Conservation (phyloP, 2,329 filamentous ascomycete species). For the Phaeosphaeriaceae sp. region DNA sequence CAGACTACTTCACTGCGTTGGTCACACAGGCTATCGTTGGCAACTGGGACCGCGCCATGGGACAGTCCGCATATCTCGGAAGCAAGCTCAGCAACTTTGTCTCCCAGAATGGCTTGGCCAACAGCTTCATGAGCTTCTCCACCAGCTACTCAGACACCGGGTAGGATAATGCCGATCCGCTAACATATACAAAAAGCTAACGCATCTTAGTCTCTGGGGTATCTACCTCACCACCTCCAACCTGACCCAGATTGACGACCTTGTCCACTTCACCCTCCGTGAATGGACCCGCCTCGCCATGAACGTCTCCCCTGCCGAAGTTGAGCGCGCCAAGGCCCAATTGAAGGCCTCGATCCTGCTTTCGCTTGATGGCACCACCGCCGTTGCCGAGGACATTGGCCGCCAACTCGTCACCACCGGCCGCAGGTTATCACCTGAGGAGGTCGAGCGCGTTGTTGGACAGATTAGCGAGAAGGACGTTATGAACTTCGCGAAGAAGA, state of each 20-base stretch:
- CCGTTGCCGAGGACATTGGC: slow-evolving; percentile 97
- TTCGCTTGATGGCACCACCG: slow-evolving; percentile 95
- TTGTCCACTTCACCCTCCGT: slow-evolving; percentile 96
- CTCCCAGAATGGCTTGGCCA: slow-evolving; percentile 93
- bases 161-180: slow-evolving; percentile 61
- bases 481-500: slow-evolving; percentile 93
- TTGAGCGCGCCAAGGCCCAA: slow-evolving; percentile 98
- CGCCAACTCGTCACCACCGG: slow-evolving; percentile 98
- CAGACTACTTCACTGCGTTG: slow-evolving; percentile 98
- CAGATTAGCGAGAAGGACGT: slow-evolving; percentile 93
- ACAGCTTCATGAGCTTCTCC: slow-evolving; percentile 99
- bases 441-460: slow-evolving; percentile 92
- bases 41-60: slow-evolving; percentile 99
- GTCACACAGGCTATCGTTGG: slow-evolving; percentile 98
- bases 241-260: slow-evolving; percentile 85
- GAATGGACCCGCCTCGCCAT: slow-evolving; percentile 96
- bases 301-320: slow-evolving; percentile 87
- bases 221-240: slow-evolving; percentile 98
- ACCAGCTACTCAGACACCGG: slow-evolving; percentile 99
- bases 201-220: slow-evolving; percentile 82
- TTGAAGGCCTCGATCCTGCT: slow-evolving; percentile 98
- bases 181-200: slow-evolving; percentile 33
- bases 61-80: slow-evolving; percentile 94
- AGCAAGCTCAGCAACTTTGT: slow-evolving; percentile 97
- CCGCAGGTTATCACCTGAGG: slow-evolving; percentile 85